Conservation (phyloP, 805 yeast genomes). For the Grigorovia transvaalensis region DNA sequence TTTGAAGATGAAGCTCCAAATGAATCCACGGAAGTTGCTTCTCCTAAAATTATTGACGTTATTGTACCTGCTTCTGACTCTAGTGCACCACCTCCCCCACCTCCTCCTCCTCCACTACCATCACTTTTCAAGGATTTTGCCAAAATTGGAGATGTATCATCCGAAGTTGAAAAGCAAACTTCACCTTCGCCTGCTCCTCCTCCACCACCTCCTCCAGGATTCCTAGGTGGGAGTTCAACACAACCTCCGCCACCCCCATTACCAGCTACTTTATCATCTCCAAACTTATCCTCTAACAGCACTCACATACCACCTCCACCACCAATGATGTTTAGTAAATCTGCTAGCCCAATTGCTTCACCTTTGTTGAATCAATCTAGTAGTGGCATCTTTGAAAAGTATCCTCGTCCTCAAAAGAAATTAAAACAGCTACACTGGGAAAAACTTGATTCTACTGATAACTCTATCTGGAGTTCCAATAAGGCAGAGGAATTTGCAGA, state of each 20-base stretch:
- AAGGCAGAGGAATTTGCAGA: conserved; percentile 49
- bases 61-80: not conserved
- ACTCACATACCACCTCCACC: conserved; percentile 12
- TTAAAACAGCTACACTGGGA: conserved; percentile 97
- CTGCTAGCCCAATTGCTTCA: conserved; percentile 15
- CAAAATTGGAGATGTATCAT: not conserved
- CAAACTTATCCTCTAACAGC: conserved; percentile 29
- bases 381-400: conserved; percentile 33
- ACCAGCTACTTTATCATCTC: conserved; percentile 24
- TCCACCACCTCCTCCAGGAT: conserved; percentile 19
- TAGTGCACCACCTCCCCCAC: conserved; percentile 18
- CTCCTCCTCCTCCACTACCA: conserved; percentile 21
- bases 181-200: conserved; percentile 19
- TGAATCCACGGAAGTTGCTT: not conserved
- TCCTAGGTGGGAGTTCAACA: conserved; percentile 1
- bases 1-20: not conserved
- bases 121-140: not conserved
- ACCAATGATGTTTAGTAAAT: conserved; percentile 10
- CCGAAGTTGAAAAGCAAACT: not conserved
- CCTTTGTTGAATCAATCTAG: conserved; percentile 28
- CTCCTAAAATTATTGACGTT: not conserved
- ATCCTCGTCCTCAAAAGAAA: conserved; percentile 62
- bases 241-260: conserved; percentile 29
- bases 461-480: conserved; percentile 75
- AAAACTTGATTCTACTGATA: conserved; percentile 70